These are phyloP conservation scores for Zymoseptoria passerinii DNA, from an alignment of 2,329 filamentous ascomycete species.

Conservation along the genomic window DNA sequence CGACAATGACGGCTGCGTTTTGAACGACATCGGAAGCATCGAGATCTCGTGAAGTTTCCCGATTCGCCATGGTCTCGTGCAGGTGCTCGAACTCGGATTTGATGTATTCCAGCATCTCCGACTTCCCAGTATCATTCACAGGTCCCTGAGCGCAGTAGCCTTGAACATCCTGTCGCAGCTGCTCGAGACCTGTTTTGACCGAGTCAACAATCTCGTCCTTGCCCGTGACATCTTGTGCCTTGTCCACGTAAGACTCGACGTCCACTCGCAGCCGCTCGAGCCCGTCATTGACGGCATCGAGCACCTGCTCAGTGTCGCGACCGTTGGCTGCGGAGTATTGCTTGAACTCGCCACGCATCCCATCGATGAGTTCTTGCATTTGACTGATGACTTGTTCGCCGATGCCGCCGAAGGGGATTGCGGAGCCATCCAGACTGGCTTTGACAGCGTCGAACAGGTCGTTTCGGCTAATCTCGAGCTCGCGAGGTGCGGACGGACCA, in stretches of 20 bases:
- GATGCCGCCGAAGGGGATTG: conserved; percentile 44
- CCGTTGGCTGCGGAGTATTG: conserved; percentile 72
- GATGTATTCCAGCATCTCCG: conserved; percentile 44
- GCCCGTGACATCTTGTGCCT: conserved; percentile 56
- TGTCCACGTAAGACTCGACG: conserved; percentile 74
- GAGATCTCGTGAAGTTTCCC: conserved; percentile 26
- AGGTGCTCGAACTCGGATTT: conserved; percentile 53
- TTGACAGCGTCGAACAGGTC: conserved; percentile 52
- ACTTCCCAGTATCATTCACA: conserved; percentile 34
- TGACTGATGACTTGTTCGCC: conserved; percentile 53
- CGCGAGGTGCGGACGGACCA: conserved; percentile 32
- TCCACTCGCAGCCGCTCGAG: conserved; percentile 71
- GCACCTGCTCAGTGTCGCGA: conserved; percentile 75
- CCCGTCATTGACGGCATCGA: conserved; percentile 81
- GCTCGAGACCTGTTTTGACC: conserved; percentile 56
- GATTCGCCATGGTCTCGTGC: conserved; percentile 46
- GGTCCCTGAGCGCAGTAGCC: conserved; percentile 40
- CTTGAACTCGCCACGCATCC: conserved; percentile 60
- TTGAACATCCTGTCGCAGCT: conserved; percentile 54
- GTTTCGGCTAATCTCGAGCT: conserved; percentile 42
- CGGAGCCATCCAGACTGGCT: conserved; percentile 47
- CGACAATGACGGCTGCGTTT: conserved; percentile 25
- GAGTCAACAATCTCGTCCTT: conserved; percentile 73
- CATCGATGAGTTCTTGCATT: conserved; percentile 51
- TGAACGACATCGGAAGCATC: conserved; percentile 17